Evolutionary conservation across 306 rosid genomes (phyloP).

Genomic region (Oemleria cerasiformis): DNA sequence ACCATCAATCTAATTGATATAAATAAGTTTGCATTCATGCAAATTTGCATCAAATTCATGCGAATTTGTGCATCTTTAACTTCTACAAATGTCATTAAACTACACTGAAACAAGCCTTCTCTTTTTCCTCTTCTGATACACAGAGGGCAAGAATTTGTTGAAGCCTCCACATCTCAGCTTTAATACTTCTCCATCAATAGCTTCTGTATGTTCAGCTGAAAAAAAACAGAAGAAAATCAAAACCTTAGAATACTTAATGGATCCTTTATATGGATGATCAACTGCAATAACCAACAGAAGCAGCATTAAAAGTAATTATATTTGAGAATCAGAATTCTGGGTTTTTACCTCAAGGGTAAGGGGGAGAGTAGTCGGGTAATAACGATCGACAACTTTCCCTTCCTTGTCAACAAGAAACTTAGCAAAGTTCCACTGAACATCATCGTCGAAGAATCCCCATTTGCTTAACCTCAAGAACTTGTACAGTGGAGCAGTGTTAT

Average conservation of each 20-base stretch:
- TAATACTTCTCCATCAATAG: conserved; percentile 41
- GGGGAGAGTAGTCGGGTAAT: conserved; percentile 73
- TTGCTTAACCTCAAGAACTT: conserved; percentile 67
- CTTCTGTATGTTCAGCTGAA: conserved; percentile 62
- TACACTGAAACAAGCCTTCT: too few relatives aligned
- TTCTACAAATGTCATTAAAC: too few relatives aligned
- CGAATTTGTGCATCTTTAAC: too few relatives aligned
- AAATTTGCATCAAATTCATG: too few relatives aligned
- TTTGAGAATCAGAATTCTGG: neutral
- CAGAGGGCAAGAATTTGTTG: too few relatives aligned
- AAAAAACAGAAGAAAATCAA: neutral
- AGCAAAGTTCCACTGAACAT: conserved; percentile 83
- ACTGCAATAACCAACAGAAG: neutral
- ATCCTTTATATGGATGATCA: neutral
- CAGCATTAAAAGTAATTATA: neutral
- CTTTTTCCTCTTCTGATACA: too few relatives aligned
- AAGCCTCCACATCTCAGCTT: conserved; percentile 9
- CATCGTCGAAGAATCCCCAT: conserved; percentile 75
- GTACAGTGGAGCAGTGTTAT: conserved; percentile 59
- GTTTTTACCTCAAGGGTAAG: conserved; percentile 64
- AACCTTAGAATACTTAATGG: neutral
- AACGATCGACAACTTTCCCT: conserved; percentile 67
- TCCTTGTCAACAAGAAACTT: conserved; percentile 65
- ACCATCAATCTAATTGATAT: too few relatives aligned
- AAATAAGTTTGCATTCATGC: too few relatives aligned